Conservation (phyloP, 495 filamentous ascomycete genomes). For the Hypomontagnella submonticulosa region DNA sequence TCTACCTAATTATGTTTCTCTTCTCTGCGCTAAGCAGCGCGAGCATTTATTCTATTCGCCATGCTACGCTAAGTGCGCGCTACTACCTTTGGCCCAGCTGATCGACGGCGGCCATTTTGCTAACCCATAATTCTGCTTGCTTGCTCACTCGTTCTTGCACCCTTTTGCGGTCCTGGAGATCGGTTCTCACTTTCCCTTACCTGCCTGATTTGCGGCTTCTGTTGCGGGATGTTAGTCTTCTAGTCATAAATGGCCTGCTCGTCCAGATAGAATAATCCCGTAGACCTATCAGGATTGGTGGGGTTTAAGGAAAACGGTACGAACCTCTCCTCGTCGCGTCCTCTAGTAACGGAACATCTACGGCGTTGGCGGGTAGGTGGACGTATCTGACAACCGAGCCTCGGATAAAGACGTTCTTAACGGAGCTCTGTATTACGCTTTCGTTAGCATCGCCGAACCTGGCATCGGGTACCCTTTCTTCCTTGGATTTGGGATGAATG, state of each 20-base stretch:
- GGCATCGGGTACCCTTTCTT: neutral
- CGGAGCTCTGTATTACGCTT: slow-evolving; percentile 65
- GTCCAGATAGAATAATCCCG: neutral
- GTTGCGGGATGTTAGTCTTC: slow-evolving; percentile 23
- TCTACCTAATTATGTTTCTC: slow-evolving; percentile 9
- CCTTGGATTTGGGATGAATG: neutral
- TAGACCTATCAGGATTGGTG: neutral
- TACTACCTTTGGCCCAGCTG: neutral
- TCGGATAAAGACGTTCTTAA: slow-evolving; percentile 98
- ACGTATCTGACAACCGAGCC: slow-evolving; percentile 97
- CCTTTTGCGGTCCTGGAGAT: neutral
- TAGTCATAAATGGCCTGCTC: neutral
- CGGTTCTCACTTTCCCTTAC: slow-evolving; percentile 54
- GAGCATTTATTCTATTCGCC: neutral
- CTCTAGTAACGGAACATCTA: slow-evolving; percentile 91
- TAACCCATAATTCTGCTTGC: neutral
- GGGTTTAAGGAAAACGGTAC: slow-evolving; percentile 39
- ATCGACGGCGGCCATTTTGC: neutral
- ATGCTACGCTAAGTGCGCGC: too few relatives aligned
- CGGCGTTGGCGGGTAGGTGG: slow-evolving; percentile 84
- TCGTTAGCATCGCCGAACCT: slow-evolving; percentile 11
- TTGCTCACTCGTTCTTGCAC: neutral
- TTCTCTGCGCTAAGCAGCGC: neutral
- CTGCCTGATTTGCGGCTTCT: slow-evolving; percentile 58
- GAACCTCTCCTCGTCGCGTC: slow-evolving; percentile 94